Evolutionary conservation across 2,329 filamentous ascomycete genomes (phyloP), one percentile per base, ranked within the genome.

Genomic region (Periglandula ipomoeae): DNA sequence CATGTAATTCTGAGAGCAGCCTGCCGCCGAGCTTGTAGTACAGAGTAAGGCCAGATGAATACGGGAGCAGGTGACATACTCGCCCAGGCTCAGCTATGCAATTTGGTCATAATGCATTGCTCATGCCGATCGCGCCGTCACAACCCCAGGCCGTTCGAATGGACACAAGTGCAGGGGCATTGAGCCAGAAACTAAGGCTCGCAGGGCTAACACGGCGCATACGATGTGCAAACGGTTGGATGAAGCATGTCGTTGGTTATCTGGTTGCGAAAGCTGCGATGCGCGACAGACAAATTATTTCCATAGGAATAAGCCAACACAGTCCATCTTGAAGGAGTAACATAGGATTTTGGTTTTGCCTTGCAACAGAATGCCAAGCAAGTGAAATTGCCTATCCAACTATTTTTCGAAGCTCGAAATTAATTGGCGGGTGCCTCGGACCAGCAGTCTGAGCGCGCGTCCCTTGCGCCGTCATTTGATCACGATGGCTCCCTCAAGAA

Each of bases 361-460:
- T 32, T 15, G 30, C 30, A 15, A 32, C 13, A 19, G 10, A 8
- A 44, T 22, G 27, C 17, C 19, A 26, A 24, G 19, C n/a, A 23
- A 19, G 22, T 37, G 22, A 39, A 23, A 22, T 22, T 23, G 24
- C 11, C 17, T 15, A 13, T 32, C 9, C 30, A 32, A 32, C 15
- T 4, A 32, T 11, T 32, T 32, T 3, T 32, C n/a, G 5, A n/a
- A 24, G 24, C 37, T 20, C 19, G 24, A 13, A 22, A 19, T 19
- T 22, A 22, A 30, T 48, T 48, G 46, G 19, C 26, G 17, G 46
- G 11, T 26, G 27, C 41, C 15, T n/a, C 15, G 17, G 48, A 22
- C 43, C 38, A 17, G n/a, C 10, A 19, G 48, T 44, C 44, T 26
- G 44, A 50, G 44, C 48, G 39, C 30, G n/a, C 32, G 22, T 48